phyloP scores from a whole-genome alignment of 805 yeast genomes.

The Torulaspora maleeae region DNA sequence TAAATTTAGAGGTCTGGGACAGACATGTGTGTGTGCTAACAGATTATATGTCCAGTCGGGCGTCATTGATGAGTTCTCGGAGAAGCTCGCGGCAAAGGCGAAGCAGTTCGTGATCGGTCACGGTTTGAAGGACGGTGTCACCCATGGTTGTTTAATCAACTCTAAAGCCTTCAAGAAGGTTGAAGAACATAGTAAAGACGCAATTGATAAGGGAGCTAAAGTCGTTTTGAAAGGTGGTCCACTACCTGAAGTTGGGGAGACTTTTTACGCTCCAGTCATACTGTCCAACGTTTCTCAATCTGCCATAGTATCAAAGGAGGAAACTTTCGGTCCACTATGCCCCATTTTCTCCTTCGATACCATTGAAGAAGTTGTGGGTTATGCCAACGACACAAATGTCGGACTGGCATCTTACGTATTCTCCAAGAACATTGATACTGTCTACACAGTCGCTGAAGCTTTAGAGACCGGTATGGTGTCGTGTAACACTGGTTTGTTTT shows the following conservation, averaged over 20 bases:
- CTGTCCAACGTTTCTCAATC: constrained; percentile 47
- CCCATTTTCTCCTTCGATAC: constrained; percentile 53
- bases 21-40: constrained; percentile 63
- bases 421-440: constrained; percentile 47
- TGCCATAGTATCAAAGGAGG: constrained; percentile 50
- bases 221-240: constrained; percentile 50
- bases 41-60: constrained; percentile 52
- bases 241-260: constrained; percentile 44
- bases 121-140: constrained; percentile 47
- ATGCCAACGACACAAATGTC: constrained; percentile 51
- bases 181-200: constrained; percentile 51
- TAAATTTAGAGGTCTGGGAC: constrained; percentile 59
- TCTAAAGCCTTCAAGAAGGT: constrained; percentile 49
- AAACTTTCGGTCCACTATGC: constrained; percentile 63
- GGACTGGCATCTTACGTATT: constrained; percentile 61
- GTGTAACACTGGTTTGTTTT: constrained; percentile 54
- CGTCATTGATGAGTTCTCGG: constrained; percentile 46
- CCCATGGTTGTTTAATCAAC: constrained; percentile 57
- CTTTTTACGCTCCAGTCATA: constrained; percentile 53
- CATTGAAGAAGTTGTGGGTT: constrained; percentile 47
- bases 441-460: constrained; percentile 50
- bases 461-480: constrained; percentile 64
- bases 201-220: constrained; percentile 51
- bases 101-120: constrained; percentile 49
- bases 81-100: constrained; percentile 44